A percentile compares a stretch with the other conserved stretches of the same genome.
Conservation (phyloP, 192 early-diverging fungal species). For the Coemansia sp. region DNA sequence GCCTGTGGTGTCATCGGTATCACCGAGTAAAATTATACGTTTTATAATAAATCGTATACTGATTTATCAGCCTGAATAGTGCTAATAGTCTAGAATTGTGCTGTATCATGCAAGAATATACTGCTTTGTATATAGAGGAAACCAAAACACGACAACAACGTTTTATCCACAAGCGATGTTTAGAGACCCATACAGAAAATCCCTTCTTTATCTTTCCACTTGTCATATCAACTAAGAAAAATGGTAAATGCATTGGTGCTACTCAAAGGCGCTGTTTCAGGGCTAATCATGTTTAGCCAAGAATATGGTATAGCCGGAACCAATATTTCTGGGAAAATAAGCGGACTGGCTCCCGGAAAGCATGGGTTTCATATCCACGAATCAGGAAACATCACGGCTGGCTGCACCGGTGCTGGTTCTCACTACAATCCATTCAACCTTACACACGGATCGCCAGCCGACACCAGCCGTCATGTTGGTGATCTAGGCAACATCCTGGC, state of each 20-base stretch:
- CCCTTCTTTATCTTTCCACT: neutral
- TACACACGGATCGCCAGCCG: conserved; percentile 76
- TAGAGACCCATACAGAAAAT: neutral
- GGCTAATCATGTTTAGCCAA: conserved; percentile 3
- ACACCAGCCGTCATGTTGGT: conserved; percentile 74
- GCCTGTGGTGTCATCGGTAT: conserved; percentile 91
- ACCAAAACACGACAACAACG: neutral
- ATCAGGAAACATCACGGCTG: conserved; percentile 65
- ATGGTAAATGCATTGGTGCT: conserved; percentile 3
- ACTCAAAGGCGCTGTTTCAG: conserved; percentile 1
- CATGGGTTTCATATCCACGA: conserved; percentile 90
- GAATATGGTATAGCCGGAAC: neutral
- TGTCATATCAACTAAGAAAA: neutral
- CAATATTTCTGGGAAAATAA: conserved; percentile 55
- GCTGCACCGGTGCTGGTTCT: conserved; percentile 77
- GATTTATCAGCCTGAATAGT: too few species aligned
- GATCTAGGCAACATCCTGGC: conserved; percentile 85
- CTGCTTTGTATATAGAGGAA: too few species aligned
- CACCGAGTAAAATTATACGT: conserved; percentile 30
- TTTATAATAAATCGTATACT: neutral
- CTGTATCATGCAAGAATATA: too few species aligned
- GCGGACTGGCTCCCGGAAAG: conserved; percentile 64
- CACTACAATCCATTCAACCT: conserved; percentile 82
- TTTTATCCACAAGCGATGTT: neutral
- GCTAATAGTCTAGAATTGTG: too few species aligned